Evolutionary conservation across 176 grass and related monocot species (phyloP), one percentile per base, ranked within the genome.

Genomic region (Zea luxurians): DNA sequence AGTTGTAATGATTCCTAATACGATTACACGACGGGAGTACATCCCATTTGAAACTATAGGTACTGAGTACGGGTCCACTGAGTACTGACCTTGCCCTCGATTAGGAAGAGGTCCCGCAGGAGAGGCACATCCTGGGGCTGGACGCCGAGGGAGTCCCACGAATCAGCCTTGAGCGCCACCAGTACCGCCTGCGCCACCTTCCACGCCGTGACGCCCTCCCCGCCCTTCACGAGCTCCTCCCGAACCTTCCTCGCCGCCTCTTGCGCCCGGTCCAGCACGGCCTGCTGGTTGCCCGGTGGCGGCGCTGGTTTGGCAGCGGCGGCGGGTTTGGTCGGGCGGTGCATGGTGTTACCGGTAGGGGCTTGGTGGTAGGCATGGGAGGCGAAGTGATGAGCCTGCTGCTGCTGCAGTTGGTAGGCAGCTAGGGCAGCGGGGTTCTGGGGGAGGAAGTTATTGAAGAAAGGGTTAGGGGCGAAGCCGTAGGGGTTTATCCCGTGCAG

Each of bases 101-200:
- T 87, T 44, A 86, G 59, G 38, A 98, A 87, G 68, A 98, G 76
- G 17, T 85, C 80, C 37, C 86, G 85, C 10, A 98, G 83, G 74
- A 86, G 66, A 20, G 81, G 74, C 41, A 98, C 89, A 37, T 94
- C 85, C 52, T 92, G 87, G 53, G 90, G 79, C 70, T 89, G 85
- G 74, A 98, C 61, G 20, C 87, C 91, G 41, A 98, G 80, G 46
- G 91, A 76, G 4, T 13, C 84, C 95, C 91, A 98, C 20, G 91
- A 90, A 44, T 92, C 89, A 2, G 50, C 78, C 45, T 88, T 90
- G 45, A 94, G 85, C 18, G 76, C 85, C 37, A 82, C 64, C 10
- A 98, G 87, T 63, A 89, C 87, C 13, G 80, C 88, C 45, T 93
- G 87, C 13, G 89, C 89, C 48, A 98, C 83, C 49, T 94, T 98